Conservation (phyloP, 192 early-diverging fungal genomes). For the Umbelopsis ramanniana region DNA sequence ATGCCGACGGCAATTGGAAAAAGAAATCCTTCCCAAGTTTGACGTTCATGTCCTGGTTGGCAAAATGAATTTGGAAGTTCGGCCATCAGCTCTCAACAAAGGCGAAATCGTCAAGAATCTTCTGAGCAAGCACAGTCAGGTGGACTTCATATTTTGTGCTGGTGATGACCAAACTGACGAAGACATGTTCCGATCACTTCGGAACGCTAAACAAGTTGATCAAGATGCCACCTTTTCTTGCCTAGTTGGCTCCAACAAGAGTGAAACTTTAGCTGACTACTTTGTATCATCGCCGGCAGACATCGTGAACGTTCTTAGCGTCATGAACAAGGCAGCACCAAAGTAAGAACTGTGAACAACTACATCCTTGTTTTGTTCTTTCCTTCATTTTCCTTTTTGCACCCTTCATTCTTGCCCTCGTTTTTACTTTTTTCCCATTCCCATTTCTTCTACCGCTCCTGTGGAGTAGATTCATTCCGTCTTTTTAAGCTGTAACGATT, state of each 20-base stretch:
- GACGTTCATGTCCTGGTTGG: constrained; percentile 94
- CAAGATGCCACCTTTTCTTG: constrained; percentile 15
- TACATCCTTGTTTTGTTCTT: background rate
- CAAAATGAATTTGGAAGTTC: constrained; percentile 97
- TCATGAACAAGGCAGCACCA: background rate
- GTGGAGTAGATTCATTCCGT: constrained; percentile 18
- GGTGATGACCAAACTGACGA: constrained; percentile 98
- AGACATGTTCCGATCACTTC: constrained; percentile 90
- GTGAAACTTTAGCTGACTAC: constrained; percentile 9
- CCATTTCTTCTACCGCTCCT: background rate
- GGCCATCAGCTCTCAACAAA: constrained; percentile 91
- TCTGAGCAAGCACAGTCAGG: constrained; percentile 57
- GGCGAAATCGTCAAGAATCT: constrained; percentile 95
- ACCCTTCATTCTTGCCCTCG: background rate
- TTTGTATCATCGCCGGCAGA: constrained; percentile 3
- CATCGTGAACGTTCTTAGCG: constrained; percentile 1
- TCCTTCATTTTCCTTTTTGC: background rate
- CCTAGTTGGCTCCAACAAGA: constrained; percentile 2
- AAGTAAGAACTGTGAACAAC: background rate
- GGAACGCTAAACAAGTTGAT: constrained; percentile 14
- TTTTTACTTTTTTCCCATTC: background rate
- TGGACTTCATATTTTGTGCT: constrained; percentile 90
- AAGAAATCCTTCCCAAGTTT: constrained; percentile 79
- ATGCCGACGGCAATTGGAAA: constrained; percentile 88
- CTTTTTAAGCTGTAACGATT: background rate